Base-by-base conservation (phyloP, 768 basidiomycete species). In the Lactarius pseudohatsudake region DNA sequence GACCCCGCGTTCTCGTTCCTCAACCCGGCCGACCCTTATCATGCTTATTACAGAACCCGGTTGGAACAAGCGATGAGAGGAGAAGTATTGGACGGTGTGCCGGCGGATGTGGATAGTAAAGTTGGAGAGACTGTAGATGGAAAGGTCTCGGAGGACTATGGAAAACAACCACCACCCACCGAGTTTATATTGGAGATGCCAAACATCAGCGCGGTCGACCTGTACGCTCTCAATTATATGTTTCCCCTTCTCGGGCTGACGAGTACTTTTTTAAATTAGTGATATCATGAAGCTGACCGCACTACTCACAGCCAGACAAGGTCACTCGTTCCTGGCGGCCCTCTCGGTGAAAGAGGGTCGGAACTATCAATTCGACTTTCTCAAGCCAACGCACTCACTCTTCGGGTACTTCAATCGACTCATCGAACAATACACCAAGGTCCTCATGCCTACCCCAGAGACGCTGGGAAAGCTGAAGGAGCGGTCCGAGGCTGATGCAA, bases 1-100 rank as follows among this genome's bases (percentile, higher is more conserved):
- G 96, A 98, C 81, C 94, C 95, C 64, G 96, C 97, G 80, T 99
- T 98, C 83, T 94, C 96, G 65, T 99, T 99, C 82, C 85, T 99
- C 77, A 96, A 96, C 81, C 89, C 93, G 68, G 86, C 86, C 58
- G 97, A 99, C 82, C 94, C 97, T 70, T 99, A 97, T 81, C 94
- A 98, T 88, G 92, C 92, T 67, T 98, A 99, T 80, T 99, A 99
- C 76, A 88, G 92, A 75, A 87, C 96, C 81, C 87, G 91, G 74
- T 86, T 96, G 80, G 92, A 94, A 57, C 88, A 87, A 75, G 85
- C 94, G 69, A 79, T 85, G 61, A 86, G 86, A 8, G 94, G 94
- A 22, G 90, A 92, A 73, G 74, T 85, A 10, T 80, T 85, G 16
- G 92, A 92, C 45, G 91, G 90, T 36, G 72, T 74, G 1, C 69